Evolutionary conservation across 768 basidiomycete genomes (phyloP).

Genomic region (Lactarius psammicola): DNA sequence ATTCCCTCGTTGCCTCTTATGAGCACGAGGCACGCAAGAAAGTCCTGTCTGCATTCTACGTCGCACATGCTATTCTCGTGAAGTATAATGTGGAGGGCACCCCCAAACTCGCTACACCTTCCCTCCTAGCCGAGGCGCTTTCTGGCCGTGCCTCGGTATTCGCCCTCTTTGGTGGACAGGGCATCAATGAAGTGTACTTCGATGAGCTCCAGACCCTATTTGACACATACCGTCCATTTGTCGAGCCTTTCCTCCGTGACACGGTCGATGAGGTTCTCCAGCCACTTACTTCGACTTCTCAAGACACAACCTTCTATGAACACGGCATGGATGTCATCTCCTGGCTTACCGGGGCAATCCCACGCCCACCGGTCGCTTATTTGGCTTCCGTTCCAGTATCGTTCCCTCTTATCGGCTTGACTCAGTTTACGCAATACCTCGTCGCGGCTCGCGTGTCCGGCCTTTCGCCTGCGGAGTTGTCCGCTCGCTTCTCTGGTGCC

Average conservation of each 20-base stretch:
- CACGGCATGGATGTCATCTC: slow-evolving; percentile 78
- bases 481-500: slow-evolving; percentile 72
- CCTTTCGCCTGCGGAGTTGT: slow-evolving; percentile 77
- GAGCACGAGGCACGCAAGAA: slow-evolving; percentile 72
- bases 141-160: slow-evolving; percentile 73
- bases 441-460: slow-evolving; percentile 72
- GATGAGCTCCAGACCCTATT: slow-evolving; percentile 91
- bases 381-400: slow-evolving; percentile 93
- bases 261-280: slow-evolving; percentile 66
- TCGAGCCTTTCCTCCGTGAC: slow-evolving; percentile 63
- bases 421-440: slow-evolving; percentile 93
- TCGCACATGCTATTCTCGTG: slow-evolving; percentile 69
- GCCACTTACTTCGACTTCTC: slow-evolving; percentile 63
- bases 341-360: slow-evolving; percentile 73
- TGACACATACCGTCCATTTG: slow-evolving; percentile 88
- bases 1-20: slow-evolving; percentile 73
- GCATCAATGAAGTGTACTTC: slow-evolving; percentile 97
- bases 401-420: slow-evolving; percentile 93
- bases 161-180: slow-evolving; percentile 96
- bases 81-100: slow-evolving; percentile 52
- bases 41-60: slow-evolving; percentile 77
- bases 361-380: slow-evolving; percentile 80
- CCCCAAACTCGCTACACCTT: slow-evolving; percentile 60
- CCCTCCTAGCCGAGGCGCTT: slow-evolving; percentile 62
- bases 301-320: slow-evolving; percentile 64